phyloP scores from a whole-genome alignment of 306 rosid genomes.

The Lablab purpureus region DNA sequence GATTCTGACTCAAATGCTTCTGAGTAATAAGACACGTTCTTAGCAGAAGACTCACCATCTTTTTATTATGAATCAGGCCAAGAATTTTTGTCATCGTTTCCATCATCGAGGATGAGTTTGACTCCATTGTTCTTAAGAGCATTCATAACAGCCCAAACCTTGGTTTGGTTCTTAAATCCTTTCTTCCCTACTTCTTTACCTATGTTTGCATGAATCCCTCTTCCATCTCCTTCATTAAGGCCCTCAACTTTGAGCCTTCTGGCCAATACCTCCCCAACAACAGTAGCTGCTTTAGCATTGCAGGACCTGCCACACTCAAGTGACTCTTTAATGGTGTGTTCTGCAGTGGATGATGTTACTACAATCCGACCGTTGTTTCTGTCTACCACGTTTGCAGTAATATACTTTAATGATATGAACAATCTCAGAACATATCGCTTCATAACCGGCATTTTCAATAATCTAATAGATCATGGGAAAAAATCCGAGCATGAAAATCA shows the following conservation, averaged over 20 bases:
- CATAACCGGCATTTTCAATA: constrained; percentile 62
- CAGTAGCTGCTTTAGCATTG: constrained; percentile 86
- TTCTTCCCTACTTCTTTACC: constrained; percentile 81
- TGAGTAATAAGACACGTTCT: constrained; percentile 22
- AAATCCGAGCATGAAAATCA: constrained; percentile 29
- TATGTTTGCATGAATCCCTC: constrained; percentile 80
- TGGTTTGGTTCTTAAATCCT: constrained; percentile 83
- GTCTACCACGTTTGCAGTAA: constrained; percentile 87
- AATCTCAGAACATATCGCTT: constrained; percentile 86
- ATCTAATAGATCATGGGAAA: constrained; percentile 34
- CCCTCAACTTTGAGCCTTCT: constrained; percentile 88
- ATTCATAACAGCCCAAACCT: constrained; percentile 87
- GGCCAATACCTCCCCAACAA: constrained; percentile 93
- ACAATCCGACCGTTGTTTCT: constrained; percentile 85
- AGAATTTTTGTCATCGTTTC: constrained; percentile 49
- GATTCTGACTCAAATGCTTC: not conserved
- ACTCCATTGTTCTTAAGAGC: constrained; percentile 78
- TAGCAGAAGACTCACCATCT: constrained; percentile 15
- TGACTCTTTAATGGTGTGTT: constrained; percentile 76
- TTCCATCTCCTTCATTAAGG: constrained; percentile 78
- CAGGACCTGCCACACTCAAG: constrained; percentile 88
- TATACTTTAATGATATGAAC: constrained; percentile 87
- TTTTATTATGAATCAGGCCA: constrained; percentile 37
- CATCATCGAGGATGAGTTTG: constrained; percentile 70
- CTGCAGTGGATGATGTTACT: constrained; percentile 76